phyloP scores from a whole-genome alignment of 2,329 filamentous ascomycete species.

The Stachybotrys echinatus region DNA sequence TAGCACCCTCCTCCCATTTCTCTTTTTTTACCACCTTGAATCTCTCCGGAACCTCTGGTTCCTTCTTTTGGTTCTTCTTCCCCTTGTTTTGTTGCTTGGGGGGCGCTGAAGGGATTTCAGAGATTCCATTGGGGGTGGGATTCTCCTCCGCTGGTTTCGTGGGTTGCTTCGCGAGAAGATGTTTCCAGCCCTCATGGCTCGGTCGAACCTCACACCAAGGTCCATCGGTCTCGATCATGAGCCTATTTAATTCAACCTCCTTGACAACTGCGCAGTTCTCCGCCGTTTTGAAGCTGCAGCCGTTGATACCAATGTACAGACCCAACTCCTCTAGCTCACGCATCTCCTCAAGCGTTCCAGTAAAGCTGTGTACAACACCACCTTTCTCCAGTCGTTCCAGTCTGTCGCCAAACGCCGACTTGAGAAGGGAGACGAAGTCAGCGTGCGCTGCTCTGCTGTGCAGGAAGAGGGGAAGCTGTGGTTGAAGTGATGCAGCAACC shows the following conservation, averaged over 20 bases:
- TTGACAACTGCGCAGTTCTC: constrained; percentile 85
- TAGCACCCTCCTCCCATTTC: constrained; percentile 78
- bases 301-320: constrained; percentile 91
- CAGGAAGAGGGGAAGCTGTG: constrained; percentile 83
- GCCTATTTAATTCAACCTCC: constrained; percentile 67
- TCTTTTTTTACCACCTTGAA: constrained; percentile 93
- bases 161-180: constrained; percentile 42
- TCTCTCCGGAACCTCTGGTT: constrained; percentile 62
- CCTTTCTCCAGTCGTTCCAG: constrained; percentile 65
- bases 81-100: constrained; percentile 27
- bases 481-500: constrained; percentile 61
- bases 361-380: constrained; percentile 93
- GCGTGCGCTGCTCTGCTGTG: constrained; percentile 83
- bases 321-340: constrained; percentile 71
- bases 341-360: constrained; percentile 83
- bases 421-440: constrained; percentile 75
- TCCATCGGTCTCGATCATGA: constrained; percentile 96
- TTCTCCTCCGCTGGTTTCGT: constrained; percentile 19
- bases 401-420: constrained; percentile 47
- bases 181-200: constrained; percentile 78
- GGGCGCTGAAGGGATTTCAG: constrained; percentile 9
- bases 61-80: constrained; percentile 51
- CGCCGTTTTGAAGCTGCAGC: constrained; percentile 90
- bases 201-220: constrained; percentile 96
- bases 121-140: constrained; percentile 1